phyloP scores from a whole-genome alignment of 768 basidiomycete genomes.

The Boletus patriciae region DNA sequence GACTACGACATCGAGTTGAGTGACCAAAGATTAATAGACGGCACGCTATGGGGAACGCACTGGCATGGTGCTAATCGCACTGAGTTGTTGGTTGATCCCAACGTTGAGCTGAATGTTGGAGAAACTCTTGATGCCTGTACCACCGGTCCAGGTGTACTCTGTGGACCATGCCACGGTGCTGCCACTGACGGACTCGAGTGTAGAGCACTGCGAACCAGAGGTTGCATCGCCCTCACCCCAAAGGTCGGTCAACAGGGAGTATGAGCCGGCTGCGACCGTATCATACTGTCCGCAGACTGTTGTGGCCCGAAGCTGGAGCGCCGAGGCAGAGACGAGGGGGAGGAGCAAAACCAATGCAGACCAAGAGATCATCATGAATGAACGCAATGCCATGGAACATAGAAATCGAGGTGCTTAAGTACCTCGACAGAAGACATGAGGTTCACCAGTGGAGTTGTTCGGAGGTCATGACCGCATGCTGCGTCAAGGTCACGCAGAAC shows the following conservation, averaged over 20 bases:
- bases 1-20: neutral
- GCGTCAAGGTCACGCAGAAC: neutral
- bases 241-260: slow-evolving; percentile 43
- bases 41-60: slow-evolving; percentile 35
- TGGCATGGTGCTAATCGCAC: slow-evolving; percentile 45
- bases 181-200: slow-evolving; percentile 45
- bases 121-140: slow-evolving; percentile 54
- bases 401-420: slow-evolving; percentile 5
- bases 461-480: neutral
- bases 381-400: neutral
- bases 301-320: neutral
- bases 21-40: neutral
- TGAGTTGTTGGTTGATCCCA: neutral
- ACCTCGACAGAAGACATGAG: neutral
- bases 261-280: slow-evolving; percentile 36
- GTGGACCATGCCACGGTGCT: slow-evolving; percentile 53
- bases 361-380: neutral
- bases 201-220: slow-evolving; percentile 53
- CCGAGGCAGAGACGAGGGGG: neutral
- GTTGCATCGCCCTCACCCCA: slow-evolving; percentile 42
- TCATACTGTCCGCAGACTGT: slow-evolving; percentile 27
- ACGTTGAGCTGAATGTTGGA: slow-evolving; percentile 53
- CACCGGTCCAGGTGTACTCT: slow-evolving; percentile 49
- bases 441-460: neutral
- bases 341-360: neutral